These are phyloP conservation scores for Cytospora piceae DNA, from an alignment of 2,329 filamentous ascomycete species.

Conservation along the genomic window DNA sequence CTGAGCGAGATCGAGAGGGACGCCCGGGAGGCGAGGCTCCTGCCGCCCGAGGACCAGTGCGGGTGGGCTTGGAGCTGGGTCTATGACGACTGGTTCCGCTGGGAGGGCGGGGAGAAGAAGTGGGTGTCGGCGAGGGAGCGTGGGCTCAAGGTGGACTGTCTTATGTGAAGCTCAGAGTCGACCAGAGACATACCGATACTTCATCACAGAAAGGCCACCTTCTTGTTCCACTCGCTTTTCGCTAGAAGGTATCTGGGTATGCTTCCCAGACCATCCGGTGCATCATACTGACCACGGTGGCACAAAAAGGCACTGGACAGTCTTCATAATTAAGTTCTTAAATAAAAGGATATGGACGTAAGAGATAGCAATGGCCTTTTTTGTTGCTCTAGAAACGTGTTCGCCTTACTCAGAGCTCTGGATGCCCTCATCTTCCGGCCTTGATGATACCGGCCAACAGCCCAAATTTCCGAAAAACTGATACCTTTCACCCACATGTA, in stretches of 20 bases:
- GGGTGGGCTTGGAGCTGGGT: slow-evolving; percentile 23
- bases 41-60: slow-evolving; percentile 11
- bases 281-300: neutral
- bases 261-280: neutral
- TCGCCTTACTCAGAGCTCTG: neutral
- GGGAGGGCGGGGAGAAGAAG: neutral
- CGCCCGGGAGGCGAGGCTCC: slow-evolving; percentile 12
- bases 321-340: neutral
- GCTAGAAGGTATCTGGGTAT: neutral
- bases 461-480: neutral
- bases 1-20: slow-evolving; percentile 14
- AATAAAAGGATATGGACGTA: neutral
- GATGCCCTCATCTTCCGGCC: neutral
- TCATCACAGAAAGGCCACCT: too few relatives aligned
- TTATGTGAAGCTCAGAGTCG: neutral
- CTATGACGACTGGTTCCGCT: slow-evolving; percentile 25
- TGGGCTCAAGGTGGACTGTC: slow-evolving; percentile 4
- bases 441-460: neutral
- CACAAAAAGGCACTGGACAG: neutral
- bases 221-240: too few relatives aligned
- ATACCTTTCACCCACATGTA: neutral
- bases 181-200: too few relatives aligned
- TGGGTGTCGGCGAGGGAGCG: slow-evolving; percentile 10
- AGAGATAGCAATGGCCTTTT: neutral
- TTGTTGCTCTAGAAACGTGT: neutral